These are phyloP conservation scores for Rhodotorula sp. DNA, from an alignment of 1,284 basidiomycete species.

Conservation along the genomic window DNA sequence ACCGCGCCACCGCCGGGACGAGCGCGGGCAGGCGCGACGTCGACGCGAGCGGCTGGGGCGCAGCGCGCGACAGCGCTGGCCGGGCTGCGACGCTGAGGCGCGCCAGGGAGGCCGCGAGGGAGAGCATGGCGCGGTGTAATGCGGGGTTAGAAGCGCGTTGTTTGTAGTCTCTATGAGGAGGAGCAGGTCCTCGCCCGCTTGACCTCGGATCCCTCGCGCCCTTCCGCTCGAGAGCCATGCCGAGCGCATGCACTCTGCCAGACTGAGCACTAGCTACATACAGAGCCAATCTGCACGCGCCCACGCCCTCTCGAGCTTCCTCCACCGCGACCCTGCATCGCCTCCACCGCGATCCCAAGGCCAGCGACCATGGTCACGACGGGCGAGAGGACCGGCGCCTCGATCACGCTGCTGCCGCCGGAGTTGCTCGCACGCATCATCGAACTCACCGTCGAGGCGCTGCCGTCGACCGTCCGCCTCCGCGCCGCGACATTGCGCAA, in stretches of 20 bases:
- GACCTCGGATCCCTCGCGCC: not conserved
- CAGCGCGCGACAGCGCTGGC: constrained; percentile 1
- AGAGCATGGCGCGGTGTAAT: too few relatives aligned
- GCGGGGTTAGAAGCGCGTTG: too few relatives aligned
- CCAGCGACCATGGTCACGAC: too few relatives aligned
- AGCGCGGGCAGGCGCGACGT: constrained; percentile 3
- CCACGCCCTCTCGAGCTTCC: too few relatives aligned
- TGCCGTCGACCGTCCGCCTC: constrained; percentile 10
- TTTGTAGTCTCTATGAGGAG: not conserved
- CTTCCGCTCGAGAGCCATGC: too few relatives aligned
- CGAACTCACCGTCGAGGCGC: constrained; percentile 21
- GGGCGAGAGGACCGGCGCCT: not conserved
- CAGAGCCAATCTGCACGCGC: too few relatives aligned
- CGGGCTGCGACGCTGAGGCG: not conserved
- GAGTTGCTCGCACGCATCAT: constrained; percentile 20
- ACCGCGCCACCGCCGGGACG: not conserved
- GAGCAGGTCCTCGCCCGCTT: not conserved
- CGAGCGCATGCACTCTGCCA: too few relatives aligned
- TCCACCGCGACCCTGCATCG: too few relatives aligned
- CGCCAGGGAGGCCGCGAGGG: not conserved
- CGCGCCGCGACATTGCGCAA: constrained; percentile 9
- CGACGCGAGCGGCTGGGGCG: not conserved
- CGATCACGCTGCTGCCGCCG: constrained; percentile 6
- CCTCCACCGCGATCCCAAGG: too few relatives aligned
- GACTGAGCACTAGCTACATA: too few relatives aligned